Percentiles rank a stretch among this genome's conserved stretches.
Evolutionary conservation across 2,329 filamentous ascomycete species (phyloP).

Genomic region (Diaporthe nobilis): DNA sequence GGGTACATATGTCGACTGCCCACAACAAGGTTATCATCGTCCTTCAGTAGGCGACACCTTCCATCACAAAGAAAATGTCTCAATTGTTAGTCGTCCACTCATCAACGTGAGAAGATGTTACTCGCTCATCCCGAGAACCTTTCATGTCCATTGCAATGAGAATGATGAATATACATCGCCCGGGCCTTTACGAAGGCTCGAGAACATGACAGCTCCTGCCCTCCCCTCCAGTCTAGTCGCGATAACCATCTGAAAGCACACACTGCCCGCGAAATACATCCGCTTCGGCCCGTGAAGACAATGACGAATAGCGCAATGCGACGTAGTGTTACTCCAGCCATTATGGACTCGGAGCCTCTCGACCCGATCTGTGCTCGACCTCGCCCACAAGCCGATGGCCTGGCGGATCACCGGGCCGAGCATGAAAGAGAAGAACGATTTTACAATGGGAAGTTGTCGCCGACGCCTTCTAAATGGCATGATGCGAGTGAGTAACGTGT

Average conservation of each 20-base stretch:
- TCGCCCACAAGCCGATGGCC: conserved; percentile 4
- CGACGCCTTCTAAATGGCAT: background rate
- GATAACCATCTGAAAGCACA: background rate
- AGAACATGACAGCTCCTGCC: background rate
- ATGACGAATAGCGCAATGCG: background rate
- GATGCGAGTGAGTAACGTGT: background rate
- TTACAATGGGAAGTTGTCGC: background rate
- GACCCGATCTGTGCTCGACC: background rate
- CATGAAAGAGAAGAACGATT: background rate
- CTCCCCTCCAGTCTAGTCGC: background rate
- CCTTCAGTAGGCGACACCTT: background rate
- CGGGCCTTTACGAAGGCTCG: no score
- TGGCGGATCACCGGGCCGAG: background rate
- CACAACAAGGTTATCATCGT: background rate
- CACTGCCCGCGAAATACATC: background rate
- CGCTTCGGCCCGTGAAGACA: background rate
- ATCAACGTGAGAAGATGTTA: background rate
- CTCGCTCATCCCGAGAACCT: background rate
- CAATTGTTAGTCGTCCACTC: background rate
- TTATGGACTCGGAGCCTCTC: background rate
- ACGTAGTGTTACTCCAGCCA: background rate
- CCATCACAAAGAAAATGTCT: background rate
- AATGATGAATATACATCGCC: background rate
- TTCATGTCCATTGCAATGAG: background rate
- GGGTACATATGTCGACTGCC: no score